Percentiles rank a stretch among this genome's conserved stretches.
These are phyloP conservation scores for Amaranthus palmeri DNA, from an alignment of 148 eudicot genomes.

Conservation along the genomic window DNA sequence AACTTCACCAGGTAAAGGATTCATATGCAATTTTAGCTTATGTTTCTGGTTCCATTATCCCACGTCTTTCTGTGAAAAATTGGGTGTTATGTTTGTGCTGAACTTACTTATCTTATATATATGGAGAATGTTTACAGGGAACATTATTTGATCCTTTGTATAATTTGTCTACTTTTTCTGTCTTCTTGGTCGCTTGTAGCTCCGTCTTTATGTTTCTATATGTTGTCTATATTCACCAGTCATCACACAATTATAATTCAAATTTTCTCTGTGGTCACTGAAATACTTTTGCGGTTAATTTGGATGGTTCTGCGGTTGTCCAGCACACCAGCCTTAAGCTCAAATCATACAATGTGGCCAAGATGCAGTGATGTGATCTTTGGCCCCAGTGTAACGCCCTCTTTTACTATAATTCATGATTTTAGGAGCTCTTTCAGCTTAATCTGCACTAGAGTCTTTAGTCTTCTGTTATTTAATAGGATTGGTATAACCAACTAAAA, in stretches of 20 bases:
- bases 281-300: too few relatives aligned
- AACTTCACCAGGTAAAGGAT: slow-evolving; percentile 68
- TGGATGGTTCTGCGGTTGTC: too few relatives aligned
- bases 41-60: background rate
- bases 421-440: background rate
- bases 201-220: too few relatives aligned
- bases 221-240: background rate
- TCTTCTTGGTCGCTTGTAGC: background rate
- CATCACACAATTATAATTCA: too few relatives aligned
- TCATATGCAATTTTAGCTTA: background rate
- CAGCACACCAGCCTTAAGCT: too few relatives aligned
- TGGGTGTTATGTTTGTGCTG: background rate
- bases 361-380: too few relatives aligned
- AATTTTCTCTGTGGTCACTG: too few relatives aligned
- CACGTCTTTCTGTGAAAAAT: background rate
- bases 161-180: background rate
- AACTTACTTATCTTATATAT: background rate
- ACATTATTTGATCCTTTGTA: background rate
- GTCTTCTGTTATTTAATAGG: background rate
- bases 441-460: background rate
- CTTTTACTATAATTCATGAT: background rate
- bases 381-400: too few relatives aligned
- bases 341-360: too few relatives aligned
- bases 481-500: background rate
- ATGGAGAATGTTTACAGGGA: background rate